Evolutionary conservation across 768 basidiomycete species (phyloP), one percentile per base, ranked within the genome.

Genomic region (Gymnopilus dilepis): DNA sequence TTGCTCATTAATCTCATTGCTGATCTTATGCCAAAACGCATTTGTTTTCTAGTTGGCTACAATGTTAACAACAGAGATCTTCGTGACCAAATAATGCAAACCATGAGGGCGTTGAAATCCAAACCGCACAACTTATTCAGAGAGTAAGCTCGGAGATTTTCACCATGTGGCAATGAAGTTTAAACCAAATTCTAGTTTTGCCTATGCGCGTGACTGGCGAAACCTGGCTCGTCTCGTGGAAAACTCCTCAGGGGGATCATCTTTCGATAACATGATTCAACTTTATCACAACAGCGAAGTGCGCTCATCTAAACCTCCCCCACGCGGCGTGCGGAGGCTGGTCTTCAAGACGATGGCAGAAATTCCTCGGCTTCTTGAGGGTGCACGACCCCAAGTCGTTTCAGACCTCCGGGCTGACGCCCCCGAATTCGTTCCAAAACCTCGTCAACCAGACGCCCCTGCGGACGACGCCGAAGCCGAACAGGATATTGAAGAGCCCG

Each of bases 21-120:
- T 12, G 24, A 26, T 56, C 37, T 34, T 56, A 37, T 5, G 13
- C 31, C 31, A 34, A 58, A 3, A 13, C 13, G 17, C 54, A 45
- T 13, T 53, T 42, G 54, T 26, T 26, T 72, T 73, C 38, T 73
- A 74, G 57, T 74, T 38, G 74, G 75, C 22, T 74, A 73, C 61
- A 76, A 76, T 34, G 63, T 72, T 28, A 60, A 59, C 42, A 66
- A 68, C 42, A 4, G 2, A 17, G 24, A 17, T 1, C 62, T 71
- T 12, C 58, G 65, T 31, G 30, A 28, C 3, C 38, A 67, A 1
- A 71, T 71, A 21, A 8, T 67, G 13, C 38, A 48, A 12, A 31
- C 55, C 2, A 43, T 71, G 59, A 64, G 52, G 54, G 33, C 59
- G 12, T 33, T 71, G 31, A 64, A 62, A 52, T 40, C 53, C 26